These are phyloP conservation scores for Pythium brassicae DNA, from an alignment of 352 stramenopile genomes.

Conservation along the genomic window DNA sequence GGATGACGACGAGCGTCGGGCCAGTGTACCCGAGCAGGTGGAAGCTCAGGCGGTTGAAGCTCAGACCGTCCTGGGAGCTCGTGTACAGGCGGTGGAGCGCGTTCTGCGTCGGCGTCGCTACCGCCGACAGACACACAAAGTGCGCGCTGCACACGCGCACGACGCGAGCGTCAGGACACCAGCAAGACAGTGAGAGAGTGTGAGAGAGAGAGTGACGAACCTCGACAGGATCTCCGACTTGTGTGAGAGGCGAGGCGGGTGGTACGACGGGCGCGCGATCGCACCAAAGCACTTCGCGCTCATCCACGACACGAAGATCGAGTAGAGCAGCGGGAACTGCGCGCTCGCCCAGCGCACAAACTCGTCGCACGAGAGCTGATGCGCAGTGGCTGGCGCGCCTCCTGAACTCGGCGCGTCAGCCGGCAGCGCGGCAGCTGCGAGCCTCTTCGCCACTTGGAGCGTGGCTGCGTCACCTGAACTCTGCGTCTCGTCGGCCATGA, in stretches of 20 bases:
- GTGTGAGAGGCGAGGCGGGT: slow-evolving; percentile 42
- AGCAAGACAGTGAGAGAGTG: not conserved
- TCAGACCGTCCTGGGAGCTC: slow-evolving; percentile 72
- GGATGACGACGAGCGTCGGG: slow-evolving; percentile 65
- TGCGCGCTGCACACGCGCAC: slow-evolving; percentile 40
- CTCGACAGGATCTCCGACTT: slow-evolving; percentile 65
- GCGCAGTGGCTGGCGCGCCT: slow-evolving; percentile 6
- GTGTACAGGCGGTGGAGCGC: slow-evolving; percentile 70
- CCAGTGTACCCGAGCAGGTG: slow-evolving; percentile 80
- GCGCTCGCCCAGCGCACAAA: slow-evolving; percentile 56
- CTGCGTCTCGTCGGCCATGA: slow-evolving; percentile 40
- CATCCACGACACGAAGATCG: slow-evolving; percentile 76
- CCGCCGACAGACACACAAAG: slow-evolving; percentile 53
- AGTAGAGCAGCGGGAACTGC: slow-evolving; percentile 73
- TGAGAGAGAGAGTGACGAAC: slow-evolving; percentile 19
- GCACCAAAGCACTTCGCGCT: slow-evolving; percentile 41
- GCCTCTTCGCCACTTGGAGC: slow-evolving; percentile 29
- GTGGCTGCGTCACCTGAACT: slow-evolving; percentile 17
- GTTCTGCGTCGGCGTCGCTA: slow-evolving; percentile 55
- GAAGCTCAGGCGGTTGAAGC: slow-evolving; percentile 80
- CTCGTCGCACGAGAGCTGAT: slow-evolving; percentile 43
- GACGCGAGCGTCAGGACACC: not conserved
- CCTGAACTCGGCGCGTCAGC: not conserved
- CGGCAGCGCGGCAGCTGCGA: slow-evolving; percentile 39
- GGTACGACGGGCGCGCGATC: slow-evolving; percentile 49